Conservation (phyloP, 805 yeast genomes). For the Metschnikowia cerradonensis region DNA sequence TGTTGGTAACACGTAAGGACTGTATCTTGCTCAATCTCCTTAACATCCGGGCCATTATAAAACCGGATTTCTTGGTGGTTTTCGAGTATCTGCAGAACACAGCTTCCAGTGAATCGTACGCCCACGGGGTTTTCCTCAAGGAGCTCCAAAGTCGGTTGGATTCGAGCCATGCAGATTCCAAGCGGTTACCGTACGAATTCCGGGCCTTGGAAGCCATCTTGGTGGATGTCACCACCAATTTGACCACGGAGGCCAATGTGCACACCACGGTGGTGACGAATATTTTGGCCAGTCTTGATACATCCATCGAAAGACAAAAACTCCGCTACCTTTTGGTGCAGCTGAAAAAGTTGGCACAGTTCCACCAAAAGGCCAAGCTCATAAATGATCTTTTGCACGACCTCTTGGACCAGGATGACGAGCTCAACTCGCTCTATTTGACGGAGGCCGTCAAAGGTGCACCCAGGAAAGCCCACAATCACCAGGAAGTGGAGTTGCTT, state of each 20-base stretch:
- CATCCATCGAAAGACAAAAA: slow-evolving; percentile 74
- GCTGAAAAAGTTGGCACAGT: slow-evolving; percentile 78
- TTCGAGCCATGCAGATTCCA: slow-evolving; percentile 25
- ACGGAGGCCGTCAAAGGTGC: slow-evolving; percentile 51
- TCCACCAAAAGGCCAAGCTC: slow-evolving; percentile 76
- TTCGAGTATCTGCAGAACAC: slow-evolving; percentile 30
- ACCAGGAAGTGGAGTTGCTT: slow-evolving; percentile 83
- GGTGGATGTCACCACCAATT: slow-evolving; percentile 70
- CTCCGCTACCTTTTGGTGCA: slow-evolving; percentile 76
- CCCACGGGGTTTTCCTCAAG: slow-evolving; percentile 40
- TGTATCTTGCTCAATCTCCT: slow-evolving; percentile 46
- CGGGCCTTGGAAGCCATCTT: slow-evolving; percentile 86
- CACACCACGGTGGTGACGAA: slow-evolving; percentile 73
- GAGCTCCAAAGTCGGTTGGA: slow-evolving; percentile 38
- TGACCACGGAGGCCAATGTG: slow-evolving; percentile 83
- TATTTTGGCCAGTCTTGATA: slow-evolving; percentile 73
- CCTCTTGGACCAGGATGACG: slow-evolving; percentile 82
- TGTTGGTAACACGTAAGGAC: slow-evolving; percentile 45
- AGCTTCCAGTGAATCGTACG: slow-evolving; percentile 41
- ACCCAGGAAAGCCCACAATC: slow-evolving; percentile 56
- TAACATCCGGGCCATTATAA: slow-evolving; percentile 50
- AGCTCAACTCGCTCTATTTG: slow-evolving; percentile 73
- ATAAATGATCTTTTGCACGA: slow-evolving; percentile 85
- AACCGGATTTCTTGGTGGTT: slow-evolving; percentile 48
- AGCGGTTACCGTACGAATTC: slow-evolving; percentile 73